Base-by-base conservation (phyloP, 345 rosid genomes). In the Citrus unshiu region DNA sequence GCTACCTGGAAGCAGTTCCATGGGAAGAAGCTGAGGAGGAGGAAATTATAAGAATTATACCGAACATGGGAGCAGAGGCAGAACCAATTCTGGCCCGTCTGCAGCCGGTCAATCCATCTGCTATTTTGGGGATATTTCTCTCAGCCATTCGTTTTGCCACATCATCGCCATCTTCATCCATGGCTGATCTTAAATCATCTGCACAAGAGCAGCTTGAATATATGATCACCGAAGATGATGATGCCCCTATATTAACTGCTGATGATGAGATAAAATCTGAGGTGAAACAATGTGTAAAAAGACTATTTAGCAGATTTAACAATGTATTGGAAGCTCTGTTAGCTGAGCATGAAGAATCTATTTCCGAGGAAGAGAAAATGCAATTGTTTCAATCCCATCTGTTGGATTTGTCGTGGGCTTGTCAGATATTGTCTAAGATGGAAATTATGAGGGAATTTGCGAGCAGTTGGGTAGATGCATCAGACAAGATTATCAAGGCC, bases 21-120 rank as follows among this genome's bases (percentile, higher is more conserved):
- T 95, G 99, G 99, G 97, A 93, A 84, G 97, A 93, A 82, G 85
- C 86, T 7, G 98, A 93, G 85, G 98, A 95, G 84, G 98, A 95
- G 58, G 97, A 91, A 79, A 95, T 92, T 81, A 73, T 95, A 58
- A 81, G 81, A 86, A 89, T 87, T 66, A 81, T 92, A 79, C 97
- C 97, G 0, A 78, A 77, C 13, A 77, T 93, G 79, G 99, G 98
- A 78, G 56, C 83, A 64, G 83, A 89, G 84, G 98, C 87, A 54
- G 87, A 89, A 64, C 88, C 89, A 8, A 79, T 91, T 86, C 93
- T 95, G 74, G 90, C 95, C 71, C 99, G 97, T 71, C 87, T 93
- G 59, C 93, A 88, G 72, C 98, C 98, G 4, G 97, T 92, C 78
- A 83, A 89, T 75, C 85, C 76, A 5, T 85, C 89, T 6, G 87